These are phyloP conservation scores for Patellifolia procumbens DNA, from an alignment of 179 eudicot genomes.

Conservation along the genomic window DNA sequence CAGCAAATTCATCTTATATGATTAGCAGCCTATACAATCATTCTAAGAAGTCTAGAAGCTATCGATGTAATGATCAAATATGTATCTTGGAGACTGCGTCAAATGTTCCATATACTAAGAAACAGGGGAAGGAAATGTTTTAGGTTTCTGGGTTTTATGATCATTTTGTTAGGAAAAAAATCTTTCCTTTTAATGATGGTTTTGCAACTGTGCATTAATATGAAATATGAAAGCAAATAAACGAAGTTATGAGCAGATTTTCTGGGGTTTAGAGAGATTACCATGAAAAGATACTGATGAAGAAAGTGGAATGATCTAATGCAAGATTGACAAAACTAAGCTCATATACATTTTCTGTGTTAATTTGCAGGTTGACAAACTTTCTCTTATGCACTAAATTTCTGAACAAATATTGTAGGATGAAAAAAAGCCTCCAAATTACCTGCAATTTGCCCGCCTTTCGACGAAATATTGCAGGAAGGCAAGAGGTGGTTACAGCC, in stretches of 20 bases:
- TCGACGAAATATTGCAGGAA: slow-evolving; percentile 39
- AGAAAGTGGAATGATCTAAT: background rate
- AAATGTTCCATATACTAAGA: too few relatives aligned
- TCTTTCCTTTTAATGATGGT: too few relatives aligned
- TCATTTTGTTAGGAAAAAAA: too few relatives aligned
- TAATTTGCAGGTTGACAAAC: background rate
- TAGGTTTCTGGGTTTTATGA: slow-evolving; percentile 2
- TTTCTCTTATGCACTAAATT: slow-evolving; percentile 3
- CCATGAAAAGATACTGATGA: slow-evolving; percentile 12
- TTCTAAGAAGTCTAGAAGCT: background rate
- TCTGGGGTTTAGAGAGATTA: slow-evolving; percentile 1
- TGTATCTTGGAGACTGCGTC: too few relatives aligned
- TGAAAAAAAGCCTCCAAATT: slow-evolving; percentile 14
- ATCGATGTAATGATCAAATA: background rate
- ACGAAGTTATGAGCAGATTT: too few relatives aligned
- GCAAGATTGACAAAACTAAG: slow-evolving; percentile 20
- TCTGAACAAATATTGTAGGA: background rate
- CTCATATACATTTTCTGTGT: slow-evolving; percentile 11
- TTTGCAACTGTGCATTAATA: too few relatives aligned
- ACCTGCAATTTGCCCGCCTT: slow-evolving; percentile 36
- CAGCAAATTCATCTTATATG: background rate
- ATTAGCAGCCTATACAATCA: background rate
- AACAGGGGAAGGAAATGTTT: too few relatives aligned
- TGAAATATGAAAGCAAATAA: too few relatives aligned
- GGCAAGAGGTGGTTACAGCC: slow-evolving; percentile 40